Base-by-base conservation (phyloP, 768 basidiomycete species). In the Boletus sensibilis region DNA sequence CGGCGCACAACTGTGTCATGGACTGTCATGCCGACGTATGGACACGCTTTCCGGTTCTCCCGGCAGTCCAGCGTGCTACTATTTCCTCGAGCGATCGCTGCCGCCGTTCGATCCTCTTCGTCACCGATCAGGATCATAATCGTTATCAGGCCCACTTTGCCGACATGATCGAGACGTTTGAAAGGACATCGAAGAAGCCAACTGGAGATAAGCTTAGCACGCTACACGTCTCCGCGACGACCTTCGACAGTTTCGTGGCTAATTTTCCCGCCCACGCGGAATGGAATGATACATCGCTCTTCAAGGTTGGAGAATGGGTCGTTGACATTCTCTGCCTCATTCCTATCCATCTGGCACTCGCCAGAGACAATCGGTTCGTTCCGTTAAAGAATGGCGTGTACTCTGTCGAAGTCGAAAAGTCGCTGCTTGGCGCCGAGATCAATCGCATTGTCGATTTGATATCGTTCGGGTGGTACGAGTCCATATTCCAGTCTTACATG, bases 401-500 rank as follows among this genome's bases (percentile, higher is more conserved):
- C 34, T 84, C 82, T 0, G 55, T 70, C 0, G 75, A 78, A 23
- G 72, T 81, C 20, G 84, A 86, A 57, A 76, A 75, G 50, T 74
- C 78, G 1, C 66, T 86, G 9, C 76, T 86, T 18, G 85, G 84
- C 4, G 85, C 85, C 0, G 81, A 83, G 38, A 78, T 86, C 38
- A 77, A 74, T 49, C 74, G 74, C 20, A 82, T 86, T 21, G 80
- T 84, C 8, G 78, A 85, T 59, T 72, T 66, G 31, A 67, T 86
- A n/a, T 78, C 81, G 2, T 77, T 86, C 51, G 84, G 84, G 10
- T 86, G 84, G 85, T 85, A 85, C 44, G 85, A 86, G 60, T 79
- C 80, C 16, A 76, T 86, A 21, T 82, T 86, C 62, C 79, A 79
- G 63, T 85, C 83, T 1, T 86, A 86, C 60, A 78, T 82, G 79